Percentiles rank a stretch among this genome's conserved stretches.
Conservation (phyloP, 1,284 basidiomycete genomes). For the Marasmius sp. region DNA sequence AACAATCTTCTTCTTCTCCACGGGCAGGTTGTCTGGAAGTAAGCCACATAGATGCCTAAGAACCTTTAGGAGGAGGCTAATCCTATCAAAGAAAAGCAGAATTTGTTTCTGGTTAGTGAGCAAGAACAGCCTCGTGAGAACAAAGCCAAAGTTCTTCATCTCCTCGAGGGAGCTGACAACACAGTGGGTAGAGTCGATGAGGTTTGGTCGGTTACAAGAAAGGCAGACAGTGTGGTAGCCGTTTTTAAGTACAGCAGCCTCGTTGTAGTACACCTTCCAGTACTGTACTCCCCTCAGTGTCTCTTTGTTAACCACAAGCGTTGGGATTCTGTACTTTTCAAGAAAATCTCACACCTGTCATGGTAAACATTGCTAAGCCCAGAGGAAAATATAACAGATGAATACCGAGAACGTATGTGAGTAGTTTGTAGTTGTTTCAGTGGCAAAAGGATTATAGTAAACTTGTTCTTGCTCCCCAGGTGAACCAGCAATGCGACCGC, state of each 20-base stretch:
- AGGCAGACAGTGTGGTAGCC: no score
- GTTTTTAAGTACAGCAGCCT: no score
- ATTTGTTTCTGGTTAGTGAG: neutral
- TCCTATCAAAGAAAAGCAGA: neutral
- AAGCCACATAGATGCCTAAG: neutral
- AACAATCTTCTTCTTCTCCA: constrained; percentile 14
- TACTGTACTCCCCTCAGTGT: constrained; percentile 11
- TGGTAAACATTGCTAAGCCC: neutral
- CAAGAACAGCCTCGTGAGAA: neutral
- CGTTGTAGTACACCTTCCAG: constrained; percentile 26
- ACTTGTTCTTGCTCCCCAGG: neutral
- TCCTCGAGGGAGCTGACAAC: neutral
- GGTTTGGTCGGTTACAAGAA: no score
- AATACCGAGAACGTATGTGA: neutral
- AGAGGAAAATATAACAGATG: neutral
- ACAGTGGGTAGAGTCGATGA: neutral
- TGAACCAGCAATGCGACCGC: neutral
- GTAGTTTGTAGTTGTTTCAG: constrained; percentile 2
- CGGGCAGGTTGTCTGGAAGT: constrained; percentile 4
- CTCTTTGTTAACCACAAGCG: neutral
- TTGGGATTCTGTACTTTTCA: neutral
- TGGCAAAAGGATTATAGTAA: constrained; percentile 1
- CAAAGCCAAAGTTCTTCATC: neutral
- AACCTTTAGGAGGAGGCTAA: constrained; percentile 2
- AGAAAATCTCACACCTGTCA: neutral